Conservation (phyloP, 257 asterid genomes). For the Thymus quinquecostatus region DNA sequence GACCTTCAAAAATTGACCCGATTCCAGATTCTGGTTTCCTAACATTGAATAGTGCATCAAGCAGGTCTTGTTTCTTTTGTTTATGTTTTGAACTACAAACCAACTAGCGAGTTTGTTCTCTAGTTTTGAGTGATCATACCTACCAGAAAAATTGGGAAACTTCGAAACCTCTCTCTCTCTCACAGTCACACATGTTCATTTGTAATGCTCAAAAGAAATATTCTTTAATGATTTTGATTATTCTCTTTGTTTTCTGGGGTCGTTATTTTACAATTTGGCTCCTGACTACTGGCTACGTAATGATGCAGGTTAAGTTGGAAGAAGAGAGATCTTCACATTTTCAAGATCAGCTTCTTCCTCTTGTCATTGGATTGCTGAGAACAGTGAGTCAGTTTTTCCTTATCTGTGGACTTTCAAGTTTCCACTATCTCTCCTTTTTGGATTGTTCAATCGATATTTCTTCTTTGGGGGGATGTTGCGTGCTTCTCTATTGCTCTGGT, state of each 20-base stretch:
- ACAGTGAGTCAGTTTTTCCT: slow-evolving; percentile 62
- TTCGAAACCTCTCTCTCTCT: neutral
- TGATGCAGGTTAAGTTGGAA: slow-evolving; percentile 70
- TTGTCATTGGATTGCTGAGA: slow-evolving; percentile 92
- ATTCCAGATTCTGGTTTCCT: neutral
- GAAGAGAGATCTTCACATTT: slow-evolving; percentile 78
- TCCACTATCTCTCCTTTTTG: slow-evolving; percentile 22
- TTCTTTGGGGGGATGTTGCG: neutral
- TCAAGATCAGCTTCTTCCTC: slow-evolving; percentile 90
- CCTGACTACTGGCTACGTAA: slow-evolving; percentile 31
- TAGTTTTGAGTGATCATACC: slow-evolving; percentile 11
- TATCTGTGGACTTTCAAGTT: slow-evolving; percentile 4
- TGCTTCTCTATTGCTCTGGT: neutral
- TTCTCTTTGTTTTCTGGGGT: slow-evolving; percentile 21
- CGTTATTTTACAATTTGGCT: slow-evolving; percentile 25
- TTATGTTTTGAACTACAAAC: neutral
- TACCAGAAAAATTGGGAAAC: neutral
- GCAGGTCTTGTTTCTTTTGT: neutral
- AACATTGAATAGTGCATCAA: slow-evolving; percentile 1
- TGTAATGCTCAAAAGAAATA: neutral
- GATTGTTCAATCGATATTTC: slow-evolving; percentile 7
- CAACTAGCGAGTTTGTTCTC: slow-evolving; percentile 10
- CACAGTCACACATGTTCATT: neutral
- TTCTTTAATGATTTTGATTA: slow-evolving; percentile 10
- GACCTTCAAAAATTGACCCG: neutral